Conservation (phyloP, 2,329 filamentous ascomycete genomes). For the Furcasterigmium furcatum region DNA sequence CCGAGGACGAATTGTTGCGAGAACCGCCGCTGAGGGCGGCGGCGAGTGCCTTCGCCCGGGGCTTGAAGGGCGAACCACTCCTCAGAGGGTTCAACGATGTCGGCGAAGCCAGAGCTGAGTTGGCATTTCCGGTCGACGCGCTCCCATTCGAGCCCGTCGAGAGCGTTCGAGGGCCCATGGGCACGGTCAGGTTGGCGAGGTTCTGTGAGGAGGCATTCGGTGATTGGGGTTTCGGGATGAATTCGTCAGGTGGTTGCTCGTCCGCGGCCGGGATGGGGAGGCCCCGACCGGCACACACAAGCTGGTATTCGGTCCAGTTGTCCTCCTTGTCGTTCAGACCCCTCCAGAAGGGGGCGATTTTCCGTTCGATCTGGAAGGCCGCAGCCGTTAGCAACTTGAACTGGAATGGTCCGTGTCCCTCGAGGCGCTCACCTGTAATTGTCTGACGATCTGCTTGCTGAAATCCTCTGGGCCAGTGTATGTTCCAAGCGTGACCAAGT, state of each 20-base stretch:
- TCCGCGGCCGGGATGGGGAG: constrained; percentile 82
- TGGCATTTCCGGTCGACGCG: constrained; percentile 58
- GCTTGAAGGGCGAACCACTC: constrained; percentile 65
- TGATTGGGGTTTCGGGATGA: constrained; percentile 44
- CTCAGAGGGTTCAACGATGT: constrained; percentile 30
- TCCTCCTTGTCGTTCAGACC: constrained; percentile 86
- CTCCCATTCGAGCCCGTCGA: constrained; percentile 73
- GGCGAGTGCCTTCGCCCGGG: constrained; percentile 84
- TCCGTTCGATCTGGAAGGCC: constrained; percentile 74
- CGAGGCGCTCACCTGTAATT: constrained; percentile 68
- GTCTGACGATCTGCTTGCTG: constrained; percentile 81
- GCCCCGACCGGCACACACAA: constrained; percentile 86
- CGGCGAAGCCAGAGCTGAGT: constrained; percentile 52
- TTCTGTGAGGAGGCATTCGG: constrained; percentile 55
- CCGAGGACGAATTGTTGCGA: constrained; percentile 67
- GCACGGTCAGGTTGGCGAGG: constrained; percentile 72
- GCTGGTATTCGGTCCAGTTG: constrained; percentile 90
- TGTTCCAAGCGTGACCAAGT: constrained; percentile 87
- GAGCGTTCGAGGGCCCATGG: constrained; percentile 72
- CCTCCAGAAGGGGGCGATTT: constrained; percentile 91
- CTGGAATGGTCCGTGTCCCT: constrained; percentile 9
- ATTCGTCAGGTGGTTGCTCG: constrained; percentile 71
- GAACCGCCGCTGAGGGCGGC: constrained; percentile 73
- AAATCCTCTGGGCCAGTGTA: constrained; percentile 94
- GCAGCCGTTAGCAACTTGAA: constrained; percentile 11